Conservation (phyloP, 2,329 filamentous ascomycete genomes). For the Paecilomyces sp. region DNA sequence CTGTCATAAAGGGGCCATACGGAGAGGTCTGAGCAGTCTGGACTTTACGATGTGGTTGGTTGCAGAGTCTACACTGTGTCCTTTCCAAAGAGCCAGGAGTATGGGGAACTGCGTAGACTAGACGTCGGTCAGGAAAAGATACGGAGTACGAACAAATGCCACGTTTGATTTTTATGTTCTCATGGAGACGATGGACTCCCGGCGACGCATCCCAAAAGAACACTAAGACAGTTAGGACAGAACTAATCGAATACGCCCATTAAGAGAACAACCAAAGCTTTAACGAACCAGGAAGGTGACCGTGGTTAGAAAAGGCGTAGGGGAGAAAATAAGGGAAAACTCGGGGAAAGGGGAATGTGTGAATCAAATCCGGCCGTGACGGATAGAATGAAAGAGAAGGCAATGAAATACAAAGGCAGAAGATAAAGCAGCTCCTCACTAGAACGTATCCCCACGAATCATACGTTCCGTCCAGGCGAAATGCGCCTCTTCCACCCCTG, state of each 20-base stretch:
- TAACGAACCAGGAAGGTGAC: background rate
- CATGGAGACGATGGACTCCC: background rate
- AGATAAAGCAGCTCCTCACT: background rate
- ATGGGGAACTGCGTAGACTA: background rate
- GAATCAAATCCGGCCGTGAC: background rate
- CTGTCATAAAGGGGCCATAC: background rate
- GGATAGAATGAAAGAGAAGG: conserved; percentile 1
- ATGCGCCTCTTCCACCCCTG: conserved; percentile 15
- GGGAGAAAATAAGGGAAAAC: background rate
- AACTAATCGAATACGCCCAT: background rate
- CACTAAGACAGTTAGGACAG: background rate
- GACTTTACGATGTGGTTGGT: background rate
- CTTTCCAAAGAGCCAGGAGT: background rate
- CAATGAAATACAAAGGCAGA: background rate
- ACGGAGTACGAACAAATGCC: background rate
- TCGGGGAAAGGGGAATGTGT: background rate
- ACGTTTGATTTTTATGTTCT: background rate
- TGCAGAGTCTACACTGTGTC: background rate
- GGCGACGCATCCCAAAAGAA: background rate
- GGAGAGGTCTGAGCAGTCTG: background rate
- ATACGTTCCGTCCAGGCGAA: conserved; percentile 10
- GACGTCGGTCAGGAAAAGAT: background rate
- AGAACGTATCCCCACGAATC: conserved; percentile 8
- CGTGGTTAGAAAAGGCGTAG: background rate
- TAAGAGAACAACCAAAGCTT: conserved; percentile 1